phyloP scores from a whole-genome alignment of 2,329 filamentous ascomycete species.

The Acrocalymma vagum region DNA sequence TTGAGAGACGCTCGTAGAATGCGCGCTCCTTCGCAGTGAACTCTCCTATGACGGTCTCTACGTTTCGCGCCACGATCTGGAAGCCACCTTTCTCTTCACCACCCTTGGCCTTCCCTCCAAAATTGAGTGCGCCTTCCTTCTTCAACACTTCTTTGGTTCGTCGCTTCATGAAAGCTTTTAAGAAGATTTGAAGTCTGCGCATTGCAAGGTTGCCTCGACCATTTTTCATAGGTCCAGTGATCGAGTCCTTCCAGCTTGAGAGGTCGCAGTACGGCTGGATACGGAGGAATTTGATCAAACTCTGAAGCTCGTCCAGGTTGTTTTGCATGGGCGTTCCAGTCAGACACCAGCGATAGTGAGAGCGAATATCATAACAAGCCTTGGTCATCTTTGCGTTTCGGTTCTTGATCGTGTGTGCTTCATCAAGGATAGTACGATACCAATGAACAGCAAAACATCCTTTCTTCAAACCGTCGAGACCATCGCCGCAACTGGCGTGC shows the following conservation, averaged over 20 bases:
- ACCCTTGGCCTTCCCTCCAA: conserved; percentile 71
- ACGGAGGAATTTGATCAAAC: conserved; percentile 87
- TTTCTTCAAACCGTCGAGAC: conserved; percentile 69
- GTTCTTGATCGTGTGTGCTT: conserved; percentile 99
- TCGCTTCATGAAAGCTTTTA: conserved; percentile 98
- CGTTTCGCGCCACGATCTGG: conserved; percentile 89
- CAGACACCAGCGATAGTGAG: conserved; percentile 94
- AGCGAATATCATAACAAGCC: conserved; percentile 83
- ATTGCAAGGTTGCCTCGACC: conserved; percentile 91
- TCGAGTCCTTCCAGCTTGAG: conserved; percentile 87
- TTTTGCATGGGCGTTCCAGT: conserved; percentile 99
- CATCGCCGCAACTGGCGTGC: conserved; percentile 73
- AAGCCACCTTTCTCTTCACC: conserved; percentile 72
- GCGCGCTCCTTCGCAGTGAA: conserved; percentile 82
- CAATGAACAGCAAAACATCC: conserved; percentile 92
- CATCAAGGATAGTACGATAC: conserved; percentile 95
- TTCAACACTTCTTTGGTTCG: conserved; percentile 97
- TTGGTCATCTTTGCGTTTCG: conserved; percentile 95
- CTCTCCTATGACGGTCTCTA: conserved; percentile 79
- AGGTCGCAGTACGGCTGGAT: conserved; percentile 92
- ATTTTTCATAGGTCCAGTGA: conserved; percentile 87
- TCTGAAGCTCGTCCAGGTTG: conserved; percentile 95
- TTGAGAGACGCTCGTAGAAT: conserved; percentile 86
- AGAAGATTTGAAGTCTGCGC: conserved; percentile 80
- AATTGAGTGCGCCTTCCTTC: conserved; percentile 80